Conservation (phyloP, 2,329 filamentous ascomycete species). For the Nemania abortiva region DNA sequence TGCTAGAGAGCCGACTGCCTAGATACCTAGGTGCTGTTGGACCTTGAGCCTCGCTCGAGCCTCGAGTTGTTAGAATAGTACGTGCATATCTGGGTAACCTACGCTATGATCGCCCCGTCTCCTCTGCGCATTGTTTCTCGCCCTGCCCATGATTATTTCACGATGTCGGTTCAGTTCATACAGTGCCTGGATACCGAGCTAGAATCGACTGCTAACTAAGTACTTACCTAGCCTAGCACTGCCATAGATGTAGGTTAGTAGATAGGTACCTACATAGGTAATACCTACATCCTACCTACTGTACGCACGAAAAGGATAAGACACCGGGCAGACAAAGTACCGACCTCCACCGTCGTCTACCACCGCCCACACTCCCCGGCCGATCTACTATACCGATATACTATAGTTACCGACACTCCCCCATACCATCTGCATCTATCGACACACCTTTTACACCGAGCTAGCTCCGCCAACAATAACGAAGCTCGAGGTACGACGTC, state of each 20-base stretch:
- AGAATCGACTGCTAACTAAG: conserved; percentile 5
- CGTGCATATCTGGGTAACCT: neutral
- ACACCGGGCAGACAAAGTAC: conserved; percentile 14
- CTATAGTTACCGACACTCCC: conserved; percentile 27
- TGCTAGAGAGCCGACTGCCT: conserved; percentile 10
- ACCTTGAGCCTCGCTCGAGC: neutral
- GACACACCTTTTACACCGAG: conserved; percentile 16
- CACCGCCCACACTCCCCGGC: neutral
- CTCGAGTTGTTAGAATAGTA: conserved; percentile 2
- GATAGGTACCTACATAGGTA: neutral
- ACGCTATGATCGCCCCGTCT: neutral
- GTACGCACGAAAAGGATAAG: neutral
- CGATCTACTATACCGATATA: conserved; percentile 12
- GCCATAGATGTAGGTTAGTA: neutral
- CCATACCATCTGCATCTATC: conserved; percentile 15
- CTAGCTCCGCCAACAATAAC: conserved; percentile 16
- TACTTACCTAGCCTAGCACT: neutral
- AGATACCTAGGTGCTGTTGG: neutral
- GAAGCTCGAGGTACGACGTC: conserved; percentile 33
- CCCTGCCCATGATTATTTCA: neutral
- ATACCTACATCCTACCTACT: neutral
- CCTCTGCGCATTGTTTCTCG: conserved; percentile 5
- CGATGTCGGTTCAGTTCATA: neutral
- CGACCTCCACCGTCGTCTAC: neutral
- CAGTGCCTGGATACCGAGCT: neutral